Conservation (phyloP, 2,329 filamentous ascomycete species). For the Colletotrichum abscissum region DNA sequence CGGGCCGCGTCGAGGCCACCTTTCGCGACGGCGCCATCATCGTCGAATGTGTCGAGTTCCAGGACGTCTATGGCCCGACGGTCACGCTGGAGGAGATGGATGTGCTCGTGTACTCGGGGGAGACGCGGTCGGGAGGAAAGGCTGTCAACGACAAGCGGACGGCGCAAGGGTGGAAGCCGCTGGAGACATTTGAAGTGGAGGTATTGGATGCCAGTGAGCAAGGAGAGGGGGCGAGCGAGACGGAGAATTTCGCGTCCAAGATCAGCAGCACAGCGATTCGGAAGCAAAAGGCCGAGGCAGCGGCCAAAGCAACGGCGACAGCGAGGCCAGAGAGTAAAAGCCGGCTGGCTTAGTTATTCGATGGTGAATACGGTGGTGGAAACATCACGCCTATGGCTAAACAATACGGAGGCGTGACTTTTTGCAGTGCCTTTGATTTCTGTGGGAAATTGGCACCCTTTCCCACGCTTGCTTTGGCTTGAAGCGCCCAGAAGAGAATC, state of each 20-base stretch:
- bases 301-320: not conserved
- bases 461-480: too few relatives aligned
- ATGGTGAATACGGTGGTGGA: not conserved
- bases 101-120: conserved; percentile 86
- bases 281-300: conserved; percentile 52
- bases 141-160: conserved; percentile 86
- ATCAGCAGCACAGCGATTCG: conserved; percentile 92
- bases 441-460: not conserved
- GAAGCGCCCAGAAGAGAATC: too few relatives aligned
- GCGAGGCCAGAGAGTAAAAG: conserved; percentile 9
- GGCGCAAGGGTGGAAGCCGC: conserved; percentile 78
- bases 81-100: conserved; percentile 83
- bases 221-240: conserved; percentile 52
- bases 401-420: not conserved
- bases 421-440: not conserved
- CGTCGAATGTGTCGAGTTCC: conserved; percentile 85
- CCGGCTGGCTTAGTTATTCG: not conserved
- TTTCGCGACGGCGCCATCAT: conserved; percentile 71
- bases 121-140: conserved; percentile 85
- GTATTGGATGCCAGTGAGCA: conserved; percentile 78
- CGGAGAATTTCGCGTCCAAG: conserved; percentile 79
- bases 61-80: conserved; percentile 90
- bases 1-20: conserved; percentile 60
- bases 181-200: conserved; percentile 90
- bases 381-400: not conserved